Evolutionary conservation across 495 filamentous ascomycete genomes (phyloP).

Genomic region (Cenococcum geophilum): DNA sequence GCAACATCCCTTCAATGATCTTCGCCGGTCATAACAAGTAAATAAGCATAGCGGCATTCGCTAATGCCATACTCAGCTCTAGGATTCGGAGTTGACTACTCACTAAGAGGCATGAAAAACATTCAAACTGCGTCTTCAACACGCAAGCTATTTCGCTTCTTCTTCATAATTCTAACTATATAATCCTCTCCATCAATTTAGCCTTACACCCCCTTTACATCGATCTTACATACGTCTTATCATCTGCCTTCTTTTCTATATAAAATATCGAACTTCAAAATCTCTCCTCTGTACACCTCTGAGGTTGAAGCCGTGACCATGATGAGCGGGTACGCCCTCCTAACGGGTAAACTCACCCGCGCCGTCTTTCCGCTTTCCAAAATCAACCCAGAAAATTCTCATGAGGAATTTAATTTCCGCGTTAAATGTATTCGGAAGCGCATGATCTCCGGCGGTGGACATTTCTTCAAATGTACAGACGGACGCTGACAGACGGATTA

Average conservation of each 20-base stretch:
- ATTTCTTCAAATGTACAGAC: slow-evolving; percentile 10
- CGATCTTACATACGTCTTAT: background rate
- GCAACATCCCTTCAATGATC: background rate
- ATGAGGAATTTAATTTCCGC: slow-evolving; percentile 9
- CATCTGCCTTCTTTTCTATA: background rate
- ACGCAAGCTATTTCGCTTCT: background rate
- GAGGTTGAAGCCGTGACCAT: background rate
- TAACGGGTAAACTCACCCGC: slow-evolving; percentile 31
- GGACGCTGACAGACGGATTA: slow-evolving; percentile 32
- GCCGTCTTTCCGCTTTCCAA: slow-evolving; percentile 34
- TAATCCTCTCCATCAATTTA: background rate
- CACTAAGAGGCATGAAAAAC: background rate
- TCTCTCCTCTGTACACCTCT: background rate
- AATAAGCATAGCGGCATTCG: background rate
- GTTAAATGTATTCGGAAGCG: background rate
- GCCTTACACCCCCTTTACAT: background rate
- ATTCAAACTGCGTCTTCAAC: background rate
- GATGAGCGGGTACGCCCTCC: slow-evolving; percentile 29
- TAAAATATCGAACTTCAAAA: background rate
- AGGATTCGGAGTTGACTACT: background rate
- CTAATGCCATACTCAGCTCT: background rate
- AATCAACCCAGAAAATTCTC: background rate
- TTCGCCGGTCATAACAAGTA: background rate
- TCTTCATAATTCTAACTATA: background rate
- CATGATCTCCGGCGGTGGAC: slow-evolving; percentile 1